These are phyloP conservation scores for Colletotrichum gloeosporioides DNA, from an alignment of 2,329 filamentous ascomycete genomes.

Conservation along the genomic window DNA sequence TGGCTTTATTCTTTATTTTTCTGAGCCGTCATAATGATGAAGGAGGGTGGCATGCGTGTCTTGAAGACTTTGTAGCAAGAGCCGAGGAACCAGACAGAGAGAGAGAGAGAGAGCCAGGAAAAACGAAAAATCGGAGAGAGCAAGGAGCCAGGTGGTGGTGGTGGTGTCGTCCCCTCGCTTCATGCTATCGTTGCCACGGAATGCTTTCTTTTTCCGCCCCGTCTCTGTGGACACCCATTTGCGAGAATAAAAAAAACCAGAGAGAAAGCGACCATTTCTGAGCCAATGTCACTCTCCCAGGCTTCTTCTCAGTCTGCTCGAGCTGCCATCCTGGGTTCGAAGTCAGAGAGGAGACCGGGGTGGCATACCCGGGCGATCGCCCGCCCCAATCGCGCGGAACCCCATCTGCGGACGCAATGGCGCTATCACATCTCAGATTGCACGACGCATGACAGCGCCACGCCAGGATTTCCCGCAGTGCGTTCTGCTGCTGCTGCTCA, in stretches of 20 bases:
- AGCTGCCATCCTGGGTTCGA: not conserved
- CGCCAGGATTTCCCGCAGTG: not conserved
- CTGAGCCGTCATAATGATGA: not conserved
- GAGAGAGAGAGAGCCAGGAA: not conserved
- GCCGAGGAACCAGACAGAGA: not conserved
- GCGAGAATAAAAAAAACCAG: not conserved
- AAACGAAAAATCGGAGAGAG: not conserved
- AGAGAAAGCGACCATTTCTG: not conserved
- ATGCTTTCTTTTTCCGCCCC: slow-evolving; percentile 1
- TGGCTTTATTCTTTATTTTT: not conserved
- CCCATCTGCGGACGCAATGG: not conserved
- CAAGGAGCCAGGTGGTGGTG: not conserved
- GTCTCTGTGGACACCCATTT: slow-evolving; percentile 1
- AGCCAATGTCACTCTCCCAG: not conserved
- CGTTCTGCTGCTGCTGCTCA: not conserved
- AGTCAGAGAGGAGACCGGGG: not conserved
- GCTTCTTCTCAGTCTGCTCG: not conserved
- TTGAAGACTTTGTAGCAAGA: not conserved
- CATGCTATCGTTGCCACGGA: slow-evolving; percentile 10
- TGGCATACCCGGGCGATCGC: slow-evolving; percentile 15
- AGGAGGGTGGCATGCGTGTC: not conserved
- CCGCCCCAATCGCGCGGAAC: slow-evolving; percentile 14
- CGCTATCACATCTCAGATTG: slow-evolving; percentile 6
- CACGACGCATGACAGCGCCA: slow-evolving; percentile 10
- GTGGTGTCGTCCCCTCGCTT: not conserved